These are phyloP conservation scores for Citrus hindsii DNA, from an alignment of 345 rosid species.

Conservation along the genomic window DNA sequence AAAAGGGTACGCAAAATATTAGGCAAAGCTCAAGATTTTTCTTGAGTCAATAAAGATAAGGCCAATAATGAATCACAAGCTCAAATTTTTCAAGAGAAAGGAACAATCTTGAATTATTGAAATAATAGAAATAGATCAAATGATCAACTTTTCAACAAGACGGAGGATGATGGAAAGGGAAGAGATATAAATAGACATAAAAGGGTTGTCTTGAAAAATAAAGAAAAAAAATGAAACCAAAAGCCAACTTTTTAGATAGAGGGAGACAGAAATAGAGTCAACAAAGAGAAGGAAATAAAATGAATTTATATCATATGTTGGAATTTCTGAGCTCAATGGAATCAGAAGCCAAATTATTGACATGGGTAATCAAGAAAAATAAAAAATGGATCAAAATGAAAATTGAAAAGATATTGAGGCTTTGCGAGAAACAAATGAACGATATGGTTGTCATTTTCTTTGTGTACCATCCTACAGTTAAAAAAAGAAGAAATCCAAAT, in stretches of 20 bases:
- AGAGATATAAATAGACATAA: neutral
- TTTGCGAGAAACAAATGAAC: constrained; percentile 19
- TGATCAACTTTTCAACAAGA: constrained; percentile 7
- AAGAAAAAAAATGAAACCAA: constrained; percentile 17
- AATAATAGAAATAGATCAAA: neutral
- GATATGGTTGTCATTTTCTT: constrained; percentile 21
- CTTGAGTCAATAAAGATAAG: neutral
- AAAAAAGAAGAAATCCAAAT: neutral
- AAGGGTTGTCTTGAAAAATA: constrained; percentile 3
- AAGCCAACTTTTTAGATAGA: neutral
- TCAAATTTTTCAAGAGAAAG: neutral
- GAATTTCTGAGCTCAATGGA: constrained; percentile 19
- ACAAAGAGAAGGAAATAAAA: constrained; percentile 12
- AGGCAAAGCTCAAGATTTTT: constrained; percentile 10
- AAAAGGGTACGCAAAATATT: neutral
- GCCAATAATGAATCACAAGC: constrained; percentile 17
- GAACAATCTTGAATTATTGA: neutral
- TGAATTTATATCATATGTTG: constrained; percentile 19
- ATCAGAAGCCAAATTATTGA: constrained; percentile 14
- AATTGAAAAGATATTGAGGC: constrained; percentile 2
- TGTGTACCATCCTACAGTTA: neutral
- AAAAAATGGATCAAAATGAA: constrained; percentile 14
- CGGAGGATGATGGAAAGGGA: neutral
- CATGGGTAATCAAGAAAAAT: neutral
- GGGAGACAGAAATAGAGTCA: constrained; percentile 18